Evolutionary conservation across 805 yeast genomes (phyloP).

Genomic region (Saccharomyces paradoxus): DNA sequence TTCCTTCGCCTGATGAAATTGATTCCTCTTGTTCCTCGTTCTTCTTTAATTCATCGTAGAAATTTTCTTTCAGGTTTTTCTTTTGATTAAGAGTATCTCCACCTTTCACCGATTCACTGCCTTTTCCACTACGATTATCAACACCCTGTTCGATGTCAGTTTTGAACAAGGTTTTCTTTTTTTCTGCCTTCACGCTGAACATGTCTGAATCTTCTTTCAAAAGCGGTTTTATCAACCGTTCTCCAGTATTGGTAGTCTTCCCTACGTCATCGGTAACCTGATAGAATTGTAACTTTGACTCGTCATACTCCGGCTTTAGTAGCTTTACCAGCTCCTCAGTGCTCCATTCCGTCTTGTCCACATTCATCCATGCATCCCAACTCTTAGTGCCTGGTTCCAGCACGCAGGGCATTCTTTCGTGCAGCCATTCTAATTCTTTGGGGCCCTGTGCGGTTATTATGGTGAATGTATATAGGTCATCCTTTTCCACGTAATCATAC

Average conservation of each 20-base stretch:
- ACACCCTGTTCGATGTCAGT: not conserved
- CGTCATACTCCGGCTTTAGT: conserved; percentile 33
- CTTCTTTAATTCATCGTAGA: not conserved
- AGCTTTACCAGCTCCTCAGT: conserved; percentile 32
- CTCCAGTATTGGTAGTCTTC: conserved; percentile 41
- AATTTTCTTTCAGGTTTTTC: conserved; percentile 2
- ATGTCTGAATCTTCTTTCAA: conserved; percentile 9
- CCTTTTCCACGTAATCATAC: conserved; percentile 24
- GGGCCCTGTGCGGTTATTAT: conserved; percentile 71
- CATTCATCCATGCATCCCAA: conserved; percentile 59
- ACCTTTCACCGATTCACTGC: not conserved
- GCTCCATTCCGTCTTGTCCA: conserved; percentile 31
- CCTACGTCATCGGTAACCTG: conserved; percentile 60
- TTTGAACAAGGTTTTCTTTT: not conserved
- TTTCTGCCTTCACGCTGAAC: not conserved
- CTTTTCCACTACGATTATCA: not conserved
- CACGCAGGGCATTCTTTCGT: conserved; percentile 70
- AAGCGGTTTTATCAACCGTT: conserved; percentile 27
- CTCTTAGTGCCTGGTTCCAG: conserved; percentile 49
- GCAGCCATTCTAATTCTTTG: conserved; percentile 56
- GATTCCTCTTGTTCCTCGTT: not conserved
- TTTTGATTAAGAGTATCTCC: conserved; percentile 5
- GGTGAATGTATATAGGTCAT: conserved; percentile 43
- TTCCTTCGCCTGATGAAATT: not conserved
- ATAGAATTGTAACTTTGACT: conserved; percentile 39